phyloP scores from a whole-genome alignment of 805 yeast species.

The Saccharomycopsis olivae region DNA sequence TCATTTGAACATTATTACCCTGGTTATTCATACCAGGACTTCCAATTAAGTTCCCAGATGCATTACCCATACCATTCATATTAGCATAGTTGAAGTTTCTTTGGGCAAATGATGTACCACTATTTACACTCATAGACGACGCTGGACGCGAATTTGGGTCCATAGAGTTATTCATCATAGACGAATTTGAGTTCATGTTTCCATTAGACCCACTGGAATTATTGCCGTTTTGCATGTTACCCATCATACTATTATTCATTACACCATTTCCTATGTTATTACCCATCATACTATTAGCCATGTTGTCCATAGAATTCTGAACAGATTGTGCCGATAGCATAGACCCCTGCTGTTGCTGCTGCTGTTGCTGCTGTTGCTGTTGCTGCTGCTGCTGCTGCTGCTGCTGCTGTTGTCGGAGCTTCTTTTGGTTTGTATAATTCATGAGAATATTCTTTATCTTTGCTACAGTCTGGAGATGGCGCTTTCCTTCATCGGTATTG shows the following conservation, averaged over 20 bases:
- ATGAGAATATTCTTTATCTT: conserved; percentile 13
- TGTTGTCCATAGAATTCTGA: neutral
- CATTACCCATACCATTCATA: neutral
- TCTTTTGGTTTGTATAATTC: conserved; percentile 10
- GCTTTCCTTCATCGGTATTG: conserved; percentile 9
- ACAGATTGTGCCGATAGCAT: neutral
- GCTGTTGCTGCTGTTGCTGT: neutral
- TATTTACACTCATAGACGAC: neutral
- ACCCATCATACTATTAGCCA: too few relatives aligned
- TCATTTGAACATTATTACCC: too few relatives aligned
- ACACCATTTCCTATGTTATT: too few relatives aligned
- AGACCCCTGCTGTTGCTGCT: neutral
- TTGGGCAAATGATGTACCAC: neutral
- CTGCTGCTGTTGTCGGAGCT: conserved; percentile 12
- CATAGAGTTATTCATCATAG: neutral
- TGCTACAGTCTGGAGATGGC: conserved; percentile 12
- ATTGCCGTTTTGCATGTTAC: neutral
- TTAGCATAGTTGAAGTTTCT: neutral
- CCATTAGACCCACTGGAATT: neutral
- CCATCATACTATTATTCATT: neutral
- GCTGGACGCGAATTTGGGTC: neutral
- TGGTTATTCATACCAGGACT: neutral
- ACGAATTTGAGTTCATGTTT: neutral
- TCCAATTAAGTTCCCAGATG: neutral
- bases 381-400: too few relatives aligned